Percentiles rank a stretch among this genome's conserved stretches.
These are phyloP conservation scores for Lodderomyces jiufengensis DNA, from an alignment of 1,139 yeast species.

Conservation along the genomic window DNA sequence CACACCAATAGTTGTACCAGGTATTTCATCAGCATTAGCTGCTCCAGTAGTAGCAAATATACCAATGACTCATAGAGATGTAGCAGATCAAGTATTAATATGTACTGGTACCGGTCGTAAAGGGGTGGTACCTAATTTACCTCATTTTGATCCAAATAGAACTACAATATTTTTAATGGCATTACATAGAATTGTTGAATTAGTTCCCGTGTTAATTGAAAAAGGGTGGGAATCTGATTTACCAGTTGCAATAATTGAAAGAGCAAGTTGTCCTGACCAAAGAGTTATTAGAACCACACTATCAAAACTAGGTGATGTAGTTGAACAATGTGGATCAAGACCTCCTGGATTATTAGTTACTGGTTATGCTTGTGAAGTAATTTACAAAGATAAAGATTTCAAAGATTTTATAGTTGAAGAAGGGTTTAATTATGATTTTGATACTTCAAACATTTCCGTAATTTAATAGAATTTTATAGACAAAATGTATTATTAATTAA, in stretches of 20 bases:
- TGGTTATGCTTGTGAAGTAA: constrained; percentile 74
- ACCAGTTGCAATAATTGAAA: constrained; percentile 84
- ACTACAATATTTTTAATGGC: constrained; percentile 93
- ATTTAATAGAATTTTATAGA: constrained; percentile 2
- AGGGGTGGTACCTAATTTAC: constrained; percentile 77
- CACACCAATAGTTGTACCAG: constrained; percentile 75
- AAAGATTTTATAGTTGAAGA: constrained; percentile 55
- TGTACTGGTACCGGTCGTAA: constrained; percentile 95
- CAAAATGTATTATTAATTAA: constrained; percentile 1
- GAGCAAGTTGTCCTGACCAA: constrained; percentile 94
- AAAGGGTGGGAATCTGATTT: constrained; percentile 66
- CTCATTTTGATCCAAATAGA: constrained; percentile 66
- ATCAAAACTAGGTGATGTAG: constrained; percentile 63
- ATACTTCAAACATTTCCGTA: constrained; percentile 5
- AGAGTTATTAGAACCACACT: constrained; percentile 75
- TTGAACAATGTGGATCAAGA: constrained; percentile 78
- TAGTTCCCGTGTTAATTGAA: constrained; percentile 55
- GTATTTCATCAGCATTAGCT: constrained; percentile 86
- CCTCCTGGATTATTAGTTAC: constrained; percentile 91
- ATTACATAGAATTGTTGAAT: constrained; percentile 71
- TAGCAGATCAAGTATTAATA: constrained; percentile 86
- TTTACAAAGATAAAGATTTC: constrained; percentile 20
- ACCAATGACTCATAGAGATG: constrained; percentile 90
- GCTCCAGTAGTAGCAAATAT: constrained; percentile 84
- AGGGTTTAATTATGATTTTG: constrained; percentile 31